Base-by-base conservation (phyloP, 768 basidiomycete species). In the Termitomyces sp. region DNA sequence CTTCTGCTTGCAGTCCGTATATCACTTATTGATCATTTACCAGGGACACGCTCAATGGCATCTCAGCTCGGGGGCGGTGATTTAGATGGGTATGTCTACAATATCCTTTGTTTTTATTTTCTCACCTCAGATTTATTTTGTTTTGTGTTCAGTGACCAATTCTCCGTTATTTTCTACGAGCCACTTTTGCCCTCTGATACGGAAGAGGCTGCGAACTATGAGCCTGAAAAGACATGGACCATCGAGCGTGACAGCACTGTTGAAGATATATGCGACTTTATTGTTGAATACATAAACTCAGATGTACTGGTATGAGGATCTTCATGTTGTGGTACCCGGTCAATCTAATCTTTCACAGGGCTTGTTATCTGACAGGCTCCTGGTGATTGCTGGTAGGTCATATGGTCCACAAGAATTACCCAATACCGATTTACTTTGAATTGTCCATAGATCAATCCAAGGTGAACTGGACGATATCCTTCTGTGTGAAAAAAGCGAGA, bases 221-320 rank as follows among this genome's bases (percentile, higher is more conserved):
- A 70, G 1, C 44, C 77, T 3, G 72, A 70, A 8, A 63, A 62
- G 0, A 70, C 80, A 1, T 72, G 69, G 44, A 70, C 67, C 4
- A 69, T 86, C 13, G 74, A 77, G 0, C 72, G 79, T 18, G 77
- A 82, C 8, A 82, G 83, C 55, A 83, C 77, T 0, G 80, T 91
- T 5, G 75, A 85, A 1, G 89, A 92, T 62, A 84, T 93, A 14
- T 89, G 88, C 59, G 78, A 93, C 56, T 93, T 94, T 63, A 75
- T 94, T 24, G 84, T 91, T 14, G 85, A 93, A 63, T 94, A 93
- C 55, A 91, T 94, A 67, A 81, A 89, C 61, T 91, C 90, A 0
- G 90, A 93, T 65, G 81, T 91, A 43, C 71, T 91, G 79, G 89
- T 91, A 71, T 20, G 79, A 65, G 7, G 9, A 22, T 18, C 20